Percentiles rank a stretch among this genome's conserved stretches.
These are phyloP conservation scores for Hypholoma sublateritium DNA, from an alignment of 768 basidiomycete genomes.

Conservation along the genomic window DNA sequence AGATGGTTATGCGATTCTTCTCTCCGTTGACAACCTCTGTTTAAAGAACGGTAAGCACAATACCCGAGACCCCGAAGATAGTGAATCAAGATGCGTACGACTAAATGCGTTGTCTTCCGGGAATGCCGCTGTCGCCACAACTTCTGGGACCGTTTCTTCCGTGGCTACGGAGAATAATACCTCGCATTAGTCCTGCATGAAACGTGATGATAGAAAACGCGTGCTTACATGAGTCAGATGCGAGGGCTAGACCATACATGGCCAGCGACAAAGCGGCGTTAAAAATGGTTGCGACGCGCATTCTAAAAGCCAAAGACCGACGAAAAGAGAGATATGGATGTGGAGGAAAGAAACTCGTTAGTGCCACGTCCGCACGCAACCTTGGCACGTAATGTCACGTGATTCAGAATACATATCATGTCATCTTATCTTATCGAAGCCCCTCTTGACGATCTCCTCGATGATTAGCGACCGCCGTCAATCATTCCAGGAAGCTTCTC, in stretches of 20 bases:
- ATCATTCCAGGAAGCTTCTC: not conserved
- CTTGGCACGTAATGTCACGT: slow-evolving; percentile 7
- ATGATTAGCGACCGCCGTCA: not conserved
- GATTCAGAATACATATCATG: not conserved
- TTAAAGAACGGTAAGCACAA: slow-evolving; percentile 16
- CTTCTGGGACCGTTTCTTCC: slow-evolving; percentile 39
- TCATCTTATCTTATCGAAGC: slow-evolving; percentile 19
- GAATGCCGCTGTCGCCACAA: slow-evolving; percentile 56
- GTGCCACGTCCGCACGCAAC: slow-evolving; percentile 8
- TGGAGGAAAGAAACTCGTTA: not conserved
- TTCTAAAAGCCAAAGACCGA: slow-evolving; percentile 9
- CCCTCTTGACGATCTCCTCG: not conserved
- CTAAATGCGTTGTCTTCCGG: slow-evolving; percentile 74
- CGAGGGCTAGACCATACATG: slow-evolving; percentile 20
- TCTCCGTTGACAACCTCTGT: slow-evolving; percentile 86
- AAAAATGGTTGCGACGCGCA: slow-evolving; percentile 27
- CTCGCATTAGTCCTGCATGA: slow-evolving; percentile 15
- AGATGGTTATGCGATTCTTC: slow-evolving; percentile 63
- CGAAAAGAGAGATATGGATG: not conserved
- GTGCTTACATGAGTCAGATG: slow-evolving; percentile 14
- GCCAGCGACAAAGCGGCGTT: slow-evolving; percentile 24
- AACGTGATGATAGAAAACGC: slow-evolving; percentile 10
- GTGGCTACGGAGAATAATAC: slow-evolving; percentile 4
- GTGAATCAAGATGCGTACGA: slow-evolving; percentile 47
- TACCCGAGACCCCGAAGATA: not conserved